A percentile compares a stretch with the other conserved stretches of the same genome.
Evolutionary conservation across 2,329 filamentous ascomycete species (phyloP).

Genomic region (Penicillium sp.): DNA sequence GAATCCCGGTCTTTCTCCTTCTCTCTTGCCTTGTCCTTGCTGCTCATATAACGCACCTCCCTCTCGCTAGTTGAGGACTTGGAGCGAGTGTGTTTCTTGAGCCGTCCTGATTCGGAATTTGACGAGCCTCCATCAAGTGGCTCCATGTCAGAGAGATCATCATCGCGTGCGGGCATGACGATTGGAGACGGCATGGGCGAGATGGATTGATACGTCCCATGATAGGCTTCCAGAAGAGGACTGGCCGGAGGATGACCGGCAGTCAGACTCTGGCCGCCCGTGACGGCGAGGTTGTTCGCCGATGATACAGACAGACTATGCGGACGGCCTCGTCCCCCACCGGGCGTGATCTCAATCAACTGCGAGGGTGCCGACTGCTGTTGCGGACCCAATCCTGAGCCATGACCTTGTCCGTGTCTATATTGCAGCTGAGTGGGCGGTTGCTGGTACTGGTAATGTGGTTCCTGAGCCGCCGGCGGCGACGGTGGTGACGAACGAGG

Average conservation of each 20-base stretch:
- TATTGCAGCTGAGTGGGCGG: slow-evolving; percentile 2
- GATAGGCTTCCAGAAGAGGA: slow-evolving; percentile 85
- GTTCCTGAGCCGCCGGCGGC: neutral
- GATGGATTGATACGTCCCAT: slow-evolving; percentile 87
- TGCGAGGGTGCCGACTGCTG: slow-evolving; percentile 22
- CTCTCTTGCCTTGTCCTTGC: slow-evolving; percentile 19
- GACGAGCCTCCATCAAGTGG: slow-evolving; percentile 29
- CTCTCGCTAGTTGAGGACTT: slow-evolving; percentile 18
- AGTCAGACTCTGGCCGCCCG: slow-evolving; percentile 19
- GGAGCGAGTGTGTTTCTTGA: slow-evolving; percentile 23
- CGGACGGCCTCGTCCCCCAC: slow-evolving; percentile 24
- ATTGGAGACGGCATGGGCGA: slow-evolving; percentile 87
- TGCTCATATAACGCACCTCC: slow-evolving; percentile 11
- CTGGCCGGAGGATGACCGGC: slow-evolving; percentile 60
- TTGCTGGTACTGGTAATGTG: slow-evolving; percentile 5
- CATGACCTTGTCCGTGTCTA: neutral
- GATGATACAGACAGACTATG: slow-evolving; percentile 35
- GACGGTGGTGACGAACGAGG: neutral
- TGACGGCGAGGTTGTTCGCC: slow-evolving; percentile 35
- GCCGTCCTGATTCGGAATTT: slow-evolving; percentile 23
- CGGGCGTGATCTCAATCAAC: slow-evolving; percentile 32
- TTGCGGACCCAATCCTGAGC: neutral
- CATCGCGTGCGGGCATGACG: slow-evolving; percentile 51
- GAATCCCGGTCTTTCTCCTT: slow-evolving; percentile 26
- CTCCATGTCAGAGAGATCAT: slow-evolving; percentile 50